These are phyloP conservation scores for Calonectria montana DNA, from an alignment of 2,329 filamentous ascomycete genomes.

Conservation along the genomic window DNA sequence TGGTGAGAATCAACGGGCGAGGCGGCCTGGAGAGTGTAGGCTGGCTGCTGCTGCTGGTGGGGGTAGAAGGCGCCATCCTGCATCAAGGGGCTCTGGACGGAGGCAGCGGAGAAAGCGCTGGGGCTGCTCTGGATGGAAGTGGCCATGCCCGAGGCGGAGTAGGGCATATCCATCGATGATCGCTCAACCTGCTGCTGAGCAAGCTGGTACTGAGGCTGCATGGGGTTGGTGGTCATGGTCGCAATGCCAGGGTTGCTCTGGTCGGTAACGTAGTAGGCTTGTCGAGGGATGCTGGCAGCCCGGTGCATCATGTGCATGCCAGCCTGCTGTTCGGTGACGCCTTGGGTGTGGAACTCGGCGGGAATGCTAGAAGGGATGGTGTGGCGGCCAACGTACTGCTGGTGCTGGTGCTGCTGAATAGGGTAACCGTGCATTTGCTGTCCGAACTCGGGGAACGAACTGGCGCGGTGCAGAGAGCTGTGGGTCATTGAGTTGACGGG, in stretches of 20 bases:
- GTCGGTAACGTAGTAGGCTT: slow-evolving; percentile 69
- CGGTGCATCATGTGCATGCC: slow-evolving; percentile 62
- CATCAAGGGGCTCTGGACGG: slow-evolving; percentile 64
- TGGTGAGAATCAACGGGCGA: slow-evolving; percentile 60
- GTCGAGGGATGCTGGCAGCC: slow-evolving; percentile 59
- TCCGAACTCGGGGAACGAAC: slow-evolving; percentile 66
- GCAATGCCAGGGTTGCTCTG: slow-evolving; percentile 71
- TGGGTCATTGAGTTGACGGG: slow-evolving; percentile 51
- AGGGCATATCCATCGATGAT: slow-evolving; percentile 62
- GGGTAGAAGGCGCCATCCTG: slow-evolving; percentile 67
- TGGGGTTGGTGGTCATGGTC: slow-evolving; percentile 66
- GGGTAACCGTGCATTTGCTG: slow-evolving; percentile 57
- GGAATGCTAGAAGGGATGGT: slow-evolving; percentile 55
- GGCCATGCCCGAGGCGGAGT: slow-evolving; percentile 58
- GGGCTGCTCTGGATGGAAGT: slow-evolving; percentile 69
- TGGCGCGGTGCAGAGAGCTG: slow-evolving; percentile 60
- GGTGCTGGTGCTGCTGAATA: slow-evolving; percentile 54
- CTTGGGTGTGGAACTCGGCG: slow-evolving; percentile 57
- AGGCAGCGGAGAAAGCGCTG: slow-evolving; percentile 66
- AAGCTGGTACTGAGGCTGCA: slow-evolving; percentile 64
- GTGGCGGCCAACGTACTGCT: slow-evolving; percentile 58
- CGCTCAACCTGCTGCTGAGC: slow-evolving; percentile 61
- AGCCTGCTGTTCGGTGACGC: slow-evolving; percentile 57
- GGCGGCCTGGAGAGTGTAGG: slow-evolving; percentile 60
- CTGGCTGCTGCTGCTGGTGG: slow-evolving; percentile 61